Percentiles rank a stretch among this genome's conserved stretches.
These are phyloP conservation scores for Nannochloris sp. DNA, from an alignment of 139 green algal species.

Conservation along the genomic window DNA sequence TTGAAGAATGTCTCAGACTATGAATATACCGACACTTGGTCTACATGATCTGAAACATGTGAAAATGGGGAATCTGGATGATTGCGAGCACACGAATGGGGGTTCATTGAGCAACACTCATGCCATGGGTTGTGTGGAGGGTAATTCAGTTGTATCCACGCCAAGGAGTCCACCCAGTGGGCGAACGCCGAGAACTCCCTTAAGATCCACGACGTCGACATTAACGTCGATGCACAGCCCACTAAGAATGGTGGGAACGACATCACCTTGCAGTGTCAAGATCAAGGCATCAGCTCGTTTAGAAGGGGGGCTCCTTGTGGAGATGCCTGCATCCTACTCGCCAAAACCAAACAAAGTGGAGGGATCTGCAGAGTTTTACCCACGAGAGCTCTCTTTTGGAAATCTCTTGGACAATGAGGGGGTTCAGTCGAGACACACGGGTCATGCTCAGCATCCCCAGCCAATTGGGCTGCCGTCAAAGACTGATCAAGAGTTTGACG, in stretches of 20 bases:
- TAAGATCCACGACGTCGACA: no score
- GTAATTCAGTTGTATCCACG: no score
- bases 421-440: background rate
- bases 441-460: background rate
- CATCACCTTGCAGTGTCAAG: slow-evolving; percentile 9
- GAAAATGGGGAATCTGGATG: no score
- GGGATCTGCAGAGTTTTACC: no score
- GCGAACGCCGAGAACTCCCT: background rate
- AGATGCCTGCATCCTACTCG: background rate
- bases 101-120: no score
- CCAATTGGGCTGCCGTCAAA: no score
- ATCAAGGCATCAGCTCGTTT: background rate
- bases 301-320: background rate
- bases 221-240: slow-evolving; percentile 5
- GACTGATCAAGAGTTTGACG: background rate
- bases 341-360: no score
- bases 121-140: no score
- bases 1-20: no score
- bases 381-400: slow-evolving; percentile 1
- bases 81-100: no score
- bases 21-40: no score
- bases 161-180: background rate
- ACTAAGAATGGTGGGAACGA: slow-evolving; percentile 4
- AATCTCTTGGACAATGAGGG: background rate
- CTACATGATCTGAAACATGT: no score